Evolutionary conservation across 2,329 filamentous ascomycete genomes (phyloP).

Genomic region (Apiospora arundinis): DNA sequence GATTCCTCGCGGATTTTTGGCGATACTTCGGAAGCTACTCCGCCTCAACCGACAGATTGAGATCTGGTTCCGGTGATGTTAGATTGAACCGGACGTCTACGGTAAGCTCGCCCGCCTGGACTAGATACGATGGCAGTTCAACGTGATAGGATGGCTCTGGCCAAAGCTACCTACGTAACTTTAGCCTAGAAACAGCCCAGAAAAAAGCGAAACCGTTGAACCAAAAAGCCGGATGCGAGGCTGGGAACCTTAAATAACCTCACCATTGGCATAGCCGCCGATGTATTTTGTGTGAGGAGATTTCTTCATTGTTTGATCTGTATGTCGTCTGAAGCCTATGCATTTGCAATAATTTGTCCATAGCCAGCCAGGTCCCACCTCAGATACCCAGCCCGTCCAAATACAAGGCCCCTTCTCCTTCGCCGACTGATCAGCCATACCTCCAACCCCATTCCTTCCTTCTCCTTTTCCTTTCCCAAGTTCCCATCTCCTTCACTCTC

Average conservation of each 20-base stretch:
- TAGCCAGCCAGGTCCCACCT: not conserved
- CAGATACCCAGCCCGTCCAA: not conserved
- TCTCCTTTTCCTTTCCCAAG: no score
- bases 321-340: no score
- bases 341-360: not conserved
- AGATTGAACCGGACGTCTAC: not conserved
- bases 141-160: not conserved
- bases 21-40: not conserved
- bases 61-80: not conserved
- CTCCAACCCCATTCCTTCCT: not conserved
- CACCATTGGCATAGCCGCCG: no score
- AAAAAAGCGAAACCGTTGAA: no score
- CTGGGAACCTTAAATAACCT: no score
- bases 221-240: no score
- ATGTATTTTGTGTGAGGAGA: no score
- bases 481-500: no score
- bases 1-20: not conserved
- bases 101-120: not conserved
- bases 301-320: no score
- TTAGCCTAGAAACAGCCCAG: no score
- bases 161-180: not conserved
- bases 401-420: not conserved
- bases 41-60: not conserved
- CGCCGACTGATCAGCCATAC: not conserved
- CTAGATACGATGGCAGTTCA: not conserved